Evolutionary conservation across 148 eudicot genomes (phyloP).

Genomic region (Fagopyrum homotropicum): DNA sequence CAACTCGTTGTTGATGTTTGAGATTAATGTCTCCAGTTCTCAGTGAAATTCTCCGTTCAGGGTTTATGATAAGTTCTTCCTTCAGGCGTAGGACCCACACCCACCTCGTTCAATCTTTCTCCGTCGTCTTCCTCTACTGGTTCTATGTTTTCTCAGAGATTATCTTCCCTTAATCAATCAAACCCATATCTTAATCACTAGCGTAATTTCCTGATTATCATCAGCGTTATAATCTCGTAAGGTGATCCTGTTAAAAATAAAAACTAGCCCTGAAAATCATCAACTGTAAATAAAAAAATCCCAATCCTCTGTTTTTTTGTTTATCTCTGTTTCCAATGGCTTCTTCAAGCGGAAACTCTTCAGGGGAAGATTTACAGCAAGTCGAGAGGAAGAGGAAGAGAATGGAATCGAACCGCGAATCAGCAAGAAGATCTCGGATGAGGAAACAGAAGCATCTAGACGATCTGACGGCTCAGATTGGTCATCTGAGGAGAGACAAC

Average conservation of each 20-base stretch:
- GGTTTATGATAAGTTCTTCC: conserved; percentile 15
- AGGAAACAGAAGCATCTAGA: conserved; percentile 37
- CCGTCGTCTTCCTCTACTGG: conserved; percentile 18
- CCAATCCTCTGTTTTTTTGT: background rate
- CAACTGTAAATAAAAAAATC: background rate
- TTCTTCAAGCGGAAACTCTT: conserved; percentile 12
- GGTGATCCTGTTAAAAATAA: too few species aligned
- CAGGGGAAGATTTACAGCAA: conserved; percentile 1
- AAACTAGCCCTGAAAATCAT: background rate
- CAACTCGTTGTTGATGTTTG: conserved; percentile 23
- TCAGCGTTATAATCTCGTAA: background rate
- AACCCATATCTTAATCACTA: background rate
- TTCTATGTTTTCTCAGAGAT: conserved; percentile 15
- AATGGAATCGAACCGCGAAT: conserved; percentile 48
- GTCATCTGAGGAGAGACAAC: conserved; percentile 26
- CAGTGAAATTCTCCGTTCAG: conserved; percentile 15
- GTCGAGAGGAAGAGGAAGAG: conserved; percentile 41
- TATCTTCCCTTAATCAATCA: background rate
- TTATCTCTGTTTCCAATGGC: background rate
- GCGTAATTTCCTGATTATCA: too few species aligned
- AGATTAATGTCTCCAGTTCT: conserved; percentile 18
- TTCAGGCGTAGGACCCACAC: conserved; percentile 15
- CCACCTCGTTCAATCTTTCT: conserved; percentile 17
- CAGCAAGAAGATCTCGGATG: conserved; percentile 44
- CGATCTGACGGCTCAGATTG: conserved; percentile 29